phyloP scores from a whole-genome alignment of 2,329 filamentous ascomycete species.

The Drechslerella dactyloides region DNA sequence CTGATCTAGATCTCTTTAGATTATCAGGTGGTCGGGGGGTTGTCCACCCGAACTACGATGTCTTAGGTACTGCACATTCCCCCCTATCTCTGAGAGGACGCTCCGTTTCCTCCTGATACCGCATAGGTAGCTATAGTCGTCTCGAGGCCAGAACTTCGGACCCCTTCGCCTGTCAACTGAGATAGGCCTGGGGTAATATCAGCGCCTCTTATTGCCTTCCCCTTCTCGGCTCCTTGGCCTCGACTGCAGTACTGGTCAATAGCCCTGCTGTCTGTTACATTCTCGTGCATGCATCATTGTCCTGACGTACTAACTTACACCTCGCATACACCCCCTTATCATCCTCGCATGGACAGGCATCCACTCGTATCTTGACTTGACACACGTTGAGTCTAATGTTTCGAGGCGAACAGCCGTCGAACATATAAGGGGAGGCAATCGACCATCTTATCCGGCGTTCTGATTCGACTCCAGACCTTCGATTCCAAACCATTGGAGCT shows the following conservation, averaged over 20 bases:
- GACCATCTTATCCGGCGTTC: constrained; percentile 15
- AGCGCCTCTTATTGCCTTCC: neutral
- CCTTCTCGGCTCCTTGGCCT: constrained; percentile 13
- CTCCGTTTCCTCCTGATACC: neutral
- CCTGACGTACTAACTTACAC: neutral
- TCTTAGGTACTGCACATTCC: neutral
- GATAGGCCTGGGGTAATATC: neutral
- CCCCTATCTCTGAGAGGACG: neutral
- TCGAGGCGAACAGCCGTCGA: neutral
- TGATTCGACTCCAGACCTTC: constrained; percentile 8
- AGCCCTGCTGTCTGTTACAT: constrained; percentile 4
- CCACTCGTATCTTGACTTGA: neutral
- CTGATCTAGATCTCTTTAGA: constrained; percentile 5
- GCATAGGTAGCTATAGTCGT: neutral
- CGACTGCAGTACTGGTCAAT: neutral
- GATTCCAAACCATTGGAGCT: constrained; percentile 16
- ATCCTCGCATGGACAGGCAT: neutral
- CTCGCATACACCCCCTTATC: constrained; percentile 4
- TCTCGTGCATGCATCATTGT: constrained; percentile 25
- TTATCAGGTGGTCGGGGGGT: neutral
- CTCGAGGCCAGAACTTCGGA: neutral
- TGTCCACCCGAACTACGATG: neutral
- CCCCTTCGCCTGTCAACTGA: neutral
- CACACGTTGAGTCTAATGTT: neutral
- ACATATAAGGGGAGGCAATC: constrained; percentile 29